Conservation (phyloP, 2,329 filamentous ascomycete genomes). For the Arthroderma sp. region DNA sequence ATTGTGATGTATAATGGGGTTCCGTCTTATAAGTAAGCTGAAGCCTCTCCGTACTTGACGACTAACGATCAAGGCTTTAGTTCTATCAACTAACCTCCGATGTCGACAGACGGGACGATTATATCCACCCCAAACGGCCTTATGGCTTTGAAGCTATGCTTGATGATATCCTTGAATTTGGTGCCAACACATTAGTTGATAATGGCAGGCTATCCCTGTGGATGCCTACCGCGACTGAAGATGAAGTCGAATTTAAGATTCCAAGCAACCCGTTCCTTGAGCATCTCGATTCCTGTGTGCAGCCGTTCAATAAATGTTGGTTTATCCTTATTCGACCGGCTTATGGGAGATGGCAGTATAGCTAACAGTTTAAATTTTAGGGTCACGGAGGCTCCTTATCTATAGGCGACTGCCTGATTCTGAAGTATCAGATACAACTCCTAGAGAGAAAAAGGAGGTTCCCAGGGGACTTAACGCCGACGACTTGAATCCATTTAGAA, state of each 20-base stretch:
- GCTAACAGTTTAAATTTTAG: constrained; percentile 32
- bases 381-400: constrained; percentile 80
- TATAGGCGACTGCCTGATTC: constrained; percentile 60
- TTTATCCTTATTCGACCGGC: constrained; percentile 5
- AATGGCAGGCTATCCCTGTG: constrained; percentile 78
- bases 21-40: constrained; percentile 50
- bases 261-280: constrained; percentile 66
- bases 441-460: constrained; percentile 26
- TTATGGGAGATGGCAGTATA: neutral
- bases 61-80: neutral
- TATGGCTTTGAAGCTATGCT: constrained; percentile 89
- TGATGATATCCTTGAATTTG: constrained; percentile 77
- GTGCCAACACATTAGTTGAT: constrained; percentile 62
- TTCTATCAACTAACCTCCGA: neutral
- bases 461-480: constrained; percentile 43
- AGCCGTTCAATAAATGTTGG: constrained; percentile 79
- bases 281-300: constrained; percentile 64
- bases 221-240: constrained; percentile 85
- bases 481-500: constrained; percentile 56
- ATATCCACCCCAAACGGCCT: constrained; percentile 76
- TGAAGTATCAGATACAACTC: constrained; percentile 23
- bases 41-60: neutral
- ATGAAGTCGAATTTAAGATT: constrained; percentile 62
- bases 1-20: constrained; percentile 55
- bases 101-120: constrained; percentile 45